Percentiles rank a stretch among this genome's conserved stretches.
Conservation (phyloP, 2,329 filamentous ascomycete genomes). For the Aspergillus phoenicis region DNA sequence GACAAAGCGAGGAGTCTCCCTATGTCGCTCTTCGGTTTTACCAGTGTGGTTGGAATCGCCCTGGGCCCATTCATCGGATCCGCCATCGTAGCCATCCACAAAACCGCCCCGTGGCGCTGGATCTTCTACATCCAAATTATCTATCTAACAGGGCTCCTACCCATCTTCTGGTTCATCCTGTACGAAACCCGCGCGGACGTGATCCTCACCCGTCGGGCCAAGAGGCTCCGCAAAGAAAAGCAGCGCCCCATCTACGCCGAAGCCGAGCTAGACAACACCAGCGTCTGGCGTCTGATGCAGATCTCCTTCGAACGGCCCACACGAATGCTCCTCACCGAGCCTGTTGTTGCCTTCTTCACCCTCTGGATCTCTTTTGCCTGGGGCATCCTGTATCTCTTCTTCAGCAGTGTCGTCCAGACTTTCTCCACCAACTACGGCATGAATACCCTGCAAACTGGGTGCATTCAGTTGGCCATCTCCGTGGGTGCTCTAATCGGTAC, state of each 20-base stretch:
- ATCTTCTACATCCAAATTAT: constrained; percentile 51
- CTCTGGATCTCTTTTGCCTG: constrained; percentile 50
- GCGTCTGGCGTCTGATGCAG: constrained; percentile 34
- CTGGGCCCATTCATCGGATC: constrained; percentile 50
- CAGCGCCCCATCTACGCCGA: constrained; percentile 32
- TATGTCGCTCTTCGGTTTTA: constrained; percentile 49
- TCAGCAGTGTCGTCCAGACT: constrained; percentile 44
- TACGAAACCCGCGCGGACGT: constrained; percentile 48
- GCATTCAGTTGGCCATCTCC: constrained; percentile 47
- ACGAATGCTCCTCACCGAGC: constrained; percentile 45
- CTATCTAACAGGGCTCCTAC: constrained; percentile 45
- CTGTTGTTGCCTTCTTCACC: constrained; percentile 48
- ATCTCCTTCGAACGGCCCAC: constrained; percentile 45
- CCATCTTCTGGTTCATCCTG: constrained; percentile 46
- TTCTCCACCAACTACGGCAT: constrained; percentile 44
- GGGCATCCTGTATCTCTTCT: constrained; percentile 49
- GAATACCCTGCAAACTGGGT: constrained; percentile 36
- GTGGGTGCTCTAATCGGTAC: constrained; percentile 48
- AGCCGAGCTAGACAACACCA: constrained; percentile 27
- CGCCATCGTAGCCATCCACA: constrained; percentile 40
- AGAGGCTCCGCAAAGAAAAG: constrained; percentile 42
- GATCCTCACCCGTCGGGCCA: constrained; percentile 44
- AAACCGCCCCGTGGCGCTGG: constrained; percentile 45
- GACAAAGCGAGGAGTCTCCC: constrained; percentile 44
- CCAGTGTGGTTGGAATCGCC: constrained; percentile 47